phyloP scores from a whole-genome alignment of 192 early-diverging fungal genomes.

The Dissophora ornata region DNA sequence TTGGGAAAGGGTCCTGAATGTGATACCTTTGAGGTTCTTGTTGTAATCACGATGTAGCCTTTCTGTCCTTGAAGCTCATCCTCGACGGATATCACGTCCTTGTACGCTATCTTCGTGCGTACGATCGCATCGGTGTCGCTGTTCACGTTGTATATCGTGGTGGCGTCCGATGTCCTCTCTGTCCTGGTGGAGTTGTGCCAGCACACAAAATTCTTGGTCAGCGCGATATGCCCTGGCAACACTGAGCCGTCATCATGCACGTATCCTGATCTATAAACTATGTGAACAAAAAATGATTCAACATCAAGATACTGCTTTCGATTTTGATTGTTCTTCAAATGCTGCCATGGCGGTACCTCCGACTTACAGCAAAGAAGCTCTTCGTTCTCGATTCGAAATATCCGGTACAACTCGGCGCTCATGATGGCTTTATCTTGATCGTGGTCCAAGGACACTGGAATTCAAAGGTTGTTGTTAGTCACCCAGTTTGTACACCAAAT shows the following conservation, averaged over 20 bases:
- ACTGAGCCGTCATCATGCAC: slow-evolving; percentile 22
- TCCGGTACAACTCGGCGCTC: slow-evolving; percentile 30
- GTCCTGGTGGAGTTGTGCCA: slow-evolving; percentile 54
- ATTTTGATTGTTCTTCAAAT: no score
- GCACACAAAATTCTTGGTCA: slow-evolving; percentile 47
- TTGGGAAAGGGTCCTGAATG: no score
- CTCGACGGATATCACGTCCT: slow-evolving; percentile 25
- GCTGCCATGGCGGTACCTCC: neutral
- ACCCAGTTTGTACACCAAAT: no score
- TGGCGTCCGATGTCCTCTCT: slow-evolving; percentile 10
- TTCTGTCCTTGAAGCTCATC: slow-evolving; percentile 29
- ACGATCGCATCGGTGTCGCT: slow-evolving; percentile 6
- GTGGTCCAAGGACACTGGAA: slow-evolving; percentile 49
- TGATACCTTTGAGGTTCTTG: slow-evolving; percentile 33
- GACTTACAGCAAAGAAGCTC: neutral
- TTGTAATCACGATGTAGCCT: slow-evolving; percentile 29
- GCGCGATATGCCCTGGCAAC: slow-evolving; percentile 24
- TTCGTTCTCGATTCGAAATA: slow-evolving; percentile 41
- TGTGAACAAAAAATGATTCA: neutral
- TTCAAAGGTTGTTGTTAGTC: neutral
- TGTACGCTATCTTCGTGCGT: slow-evolving; percentile 24
- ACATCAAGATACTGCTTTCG: no score
- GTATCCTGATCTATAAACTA: slow-evolving; percentile 46
- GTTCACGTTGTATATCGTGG: neutral
- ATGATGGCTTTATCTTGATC: slow-evolving; percentile 52